phyloP scores from a whole-genome alignment of 768 basidiomycete species.

The Russula sp. region DNA sequence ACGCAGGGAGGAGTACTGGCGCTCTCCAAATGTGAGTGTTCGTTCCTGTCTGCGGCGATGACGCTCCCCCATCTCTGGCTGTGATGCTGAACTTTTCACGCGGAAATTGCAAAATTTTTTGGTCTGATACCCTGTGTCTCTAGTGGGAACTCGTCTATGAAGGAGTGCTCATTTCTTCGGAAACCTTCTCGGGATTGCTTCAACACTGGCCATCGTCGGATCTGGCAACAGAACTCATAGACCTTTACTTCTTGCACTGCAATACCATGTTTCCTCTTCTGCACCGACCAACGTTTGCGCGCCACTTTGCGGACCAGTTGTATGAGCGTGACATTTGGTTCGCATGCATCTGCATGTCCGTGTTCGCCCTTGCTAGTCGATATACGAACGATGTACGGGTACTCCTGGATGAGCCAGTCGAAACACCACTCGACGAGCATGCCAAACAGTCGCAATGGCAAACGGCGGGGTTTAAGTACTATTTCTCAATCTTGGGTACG shows the following conservation, averaged over 20 bases:
- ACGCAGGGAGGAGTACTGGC: slow-evolving; percentile 19
- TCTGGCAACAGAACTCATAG: slow-evolving; percentile 50
- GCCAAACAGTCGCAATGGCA: slow-evolving; percentile 39
- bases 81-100: background rate
- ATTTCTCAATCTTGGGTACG: slow-evolving; percentile 47
- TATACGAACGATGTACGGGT: slow-evolving; percentile 26
- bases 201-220: slow-evolving; percentile 55
- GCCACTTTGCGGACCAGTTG: slow-evolving; percentile 47
- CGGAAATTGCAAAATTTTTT: background rate
- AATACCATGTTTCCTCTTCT: slow-evolving; percentile 60
- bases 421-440: slow-evolving; percentile 23
- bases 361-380: slow-evolving; percentile 28
- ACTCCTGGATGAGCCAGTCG: slow-evolving; percentile 25
- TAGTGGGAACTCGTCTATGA: slow-evolving; percentile 59
- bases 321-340: slow-evolving; percentile 39
- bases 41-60: background rate
- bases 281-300: slow-evolving; percentile 62
- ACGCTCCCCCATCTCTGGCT: background rate
- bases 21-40: slow-evolving; percentile 16
- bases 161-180: slow-evolving; percentile 31
- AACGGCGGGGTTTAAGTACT: slow-evolving; percentile 54
- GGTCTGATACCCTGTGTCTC: background rate
- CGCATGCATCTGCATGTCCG: slow-evolving; percentile 26
- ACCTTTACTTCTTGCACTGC: slow-evolving; percentile 56
- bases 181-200: slow-evolving; percentile 30